phyloP scores from a whole-genome alignment of 176 grass and related monocot genomes.

The Oryza longistaminata region DNA sequence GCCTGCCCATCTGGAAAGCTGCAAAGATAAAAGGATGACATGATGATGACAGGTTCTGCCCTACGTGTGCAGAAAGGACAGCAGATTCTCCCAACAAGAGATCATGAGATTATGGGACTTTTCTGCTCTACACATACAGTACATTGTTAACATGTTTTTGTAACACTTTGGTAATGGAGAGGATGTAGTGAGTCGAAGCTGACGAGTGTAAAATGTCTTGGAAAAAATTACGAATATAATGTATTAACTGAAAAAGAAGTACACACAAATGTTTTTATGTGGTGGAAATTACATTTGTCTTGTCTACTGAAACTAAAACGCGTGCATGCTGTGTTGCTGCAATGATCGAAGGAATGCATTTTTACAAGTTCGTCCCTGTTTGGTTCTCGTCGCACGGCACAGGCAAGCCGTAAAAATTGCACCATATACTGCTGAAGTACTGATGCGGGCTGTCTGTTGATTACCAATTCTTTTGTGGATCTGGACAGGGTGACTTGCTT shows the following conservation, averaged over 20 bases:
- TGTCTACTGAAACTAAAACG: background rate
- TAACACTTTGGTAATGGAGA: background rate
- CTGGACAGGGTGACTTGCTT: background rate
- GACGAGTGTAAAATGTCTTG: constrained; percentile 25
- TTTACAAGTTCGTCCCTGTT: background rate
- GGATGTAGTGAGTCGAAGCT: background rate
- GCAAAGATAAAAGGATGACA: constrained; percentile 26
- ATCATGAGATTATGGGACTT: constrained; percentile 24
- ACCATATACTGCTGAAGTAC: background rate
- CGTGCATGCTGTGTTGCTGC: background rate
- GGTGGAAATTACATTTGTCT: background rate
- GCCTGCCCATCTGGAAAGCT: constrained; percentile 33
- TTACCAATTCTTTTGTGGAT: background rate
- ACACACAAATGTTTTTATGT: constrained; percentile 1
- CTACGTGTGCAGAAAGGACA: constrained; percentile 21
- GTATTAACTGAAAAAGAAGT: background rate
- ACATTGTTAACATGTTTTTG: constrained; percentile 28
- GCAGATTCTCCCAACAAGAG: constrained; percentile 27
- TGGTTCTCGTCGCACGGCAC: background rate
- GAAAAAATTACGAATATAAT: constrained; percentile 16
- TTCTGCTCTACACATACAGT: constrained; percentile 8
- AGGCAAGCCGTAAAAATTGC: background rate
- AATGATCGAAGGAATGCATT: background rate
- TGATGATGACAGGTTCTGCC: constrained; percentile 17
- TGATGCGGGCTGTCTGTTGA: background rate